These are phyloP conservation scores for Mortierella sp. DNA, from an alignment of 371 early-diverging fungal genomes.

Conservation along the genomic window DNA sequence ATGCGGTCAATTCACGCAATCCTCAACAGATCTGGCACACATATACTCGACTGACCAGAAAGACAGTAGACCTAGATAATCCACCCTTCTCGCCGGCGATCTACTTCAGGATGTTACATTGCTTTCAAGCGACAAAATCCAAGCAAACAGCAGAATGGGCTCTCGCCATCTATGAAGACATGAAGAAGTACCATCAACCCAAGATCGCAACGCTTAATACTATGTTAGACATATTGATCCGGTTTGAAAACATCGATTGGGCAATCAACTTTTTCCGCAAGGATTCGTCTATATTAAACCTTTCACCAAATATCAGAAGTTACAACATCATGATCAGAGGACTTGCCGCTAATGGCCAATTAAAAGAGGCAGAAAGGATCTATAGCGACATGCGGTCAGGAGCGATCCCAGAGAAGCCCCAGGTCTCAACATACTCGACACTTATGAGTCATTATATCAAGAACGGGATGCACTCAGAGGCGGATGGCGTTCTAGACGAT, in stretches of 20 bases:
- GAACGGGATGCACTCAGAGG: constrained; percentile 35
- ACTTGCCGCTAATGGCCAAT: constrained; percentile 14
- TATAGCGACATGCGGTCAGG: constrained; percentile 40
- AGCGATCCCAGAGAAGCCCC: constrained; percentile 15
- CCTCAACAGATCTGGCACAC: constrained; percentile 46
- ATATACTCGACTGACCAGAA: constrained; percentile 21
- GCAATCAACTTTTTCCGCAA: constrained; percentile 31
- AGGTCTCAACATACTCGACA: constrained; percentile 48
- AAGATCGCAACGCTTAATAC: constrained; percentile 25
- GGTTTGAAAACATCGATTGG: constrained; percentile 19
- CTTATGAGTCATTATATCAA: constrained; percentile 38
- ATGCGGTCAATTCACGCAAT: constrained; percentile 34
- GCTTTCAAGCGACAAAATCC: constrained; percentile 27
- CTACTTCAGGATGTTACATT: constrained; percentile 32
- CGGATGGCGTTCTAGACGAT: constrained; percentile 59
- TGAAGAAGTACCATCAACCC: constrained; percentile 18
- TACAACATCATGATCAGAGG: constrained; percentile 51
- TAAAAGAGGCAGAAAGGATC: constrained; percentile 23
- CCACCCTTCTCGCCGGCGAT: constrained; percentile 13
- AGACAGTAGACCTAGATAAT: background rate
- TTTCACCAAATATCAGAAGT: constrained; percentile 17
- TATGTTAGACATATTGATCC: constrained; percentile 36
- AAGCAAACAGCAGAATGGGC: constrained; percentile 30
- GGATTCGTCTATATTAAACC: constrained; percentile 3
- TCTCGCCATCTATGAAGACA: constrained; percentile 33